Evolutionary conservation across 83 land plant genomes (phyloP).

Genomic region (Thuja plicata): DNA sequence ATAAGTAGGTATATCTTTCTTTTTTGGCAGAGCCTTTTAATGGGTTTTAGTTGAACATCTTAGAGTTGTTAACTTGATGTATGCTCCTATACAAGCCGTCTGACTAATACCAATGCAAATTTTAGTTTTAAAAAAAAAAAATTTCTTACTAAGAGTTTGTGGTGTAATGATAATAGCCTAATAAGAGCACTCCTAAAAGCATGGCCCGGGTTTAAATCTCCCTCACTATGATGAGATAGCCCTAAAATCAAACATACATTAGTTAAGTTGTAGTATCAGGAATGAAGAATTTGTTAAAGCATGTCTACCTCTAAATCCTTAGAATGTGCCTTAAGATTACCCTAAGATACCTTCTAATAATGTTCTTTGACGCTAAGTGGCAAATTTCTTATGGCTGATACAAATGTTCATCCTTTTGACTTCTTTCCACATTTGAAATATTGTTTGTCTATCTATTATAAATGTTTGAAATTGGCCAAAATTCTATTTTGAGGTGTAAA

Average conservation of each 20-base stretch:
- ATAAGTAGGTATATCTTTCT: too few relatives aligned
- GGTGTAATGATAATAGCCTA: background rate
- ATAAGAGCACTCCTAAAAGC: background rate
- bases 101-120: background rate
- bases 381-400: too few relatives aligned
- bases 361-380: too few relatives aligned
- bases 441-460: too few relatives aligned
- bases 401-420: too few relatives aligned
- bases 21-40: too few relatives aligned
- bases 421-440: too few relatives aligned
- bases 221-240: background rate
- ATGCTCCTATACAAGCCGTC: background rate
- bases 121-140: too few relatives aligned
- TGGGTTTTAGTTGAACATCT: too few relatives aligned
- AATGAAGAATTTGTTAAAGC: background rate
- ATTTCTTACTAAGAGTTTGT: background rate
- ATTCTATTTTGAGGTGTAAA: too few relatives aligned
- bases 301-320: background rate
- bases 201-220: background rate
- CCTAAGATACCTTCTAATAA: background rate
- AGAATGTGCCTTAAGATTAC: background rate
- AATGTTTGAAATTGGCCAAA: too few relatives aligned
- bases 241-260: background rate
- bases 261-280: background rate
- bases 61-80: too few relatives aligned